These are phyloP conservation scores for Xylariaceae sp. DNA, from an alignment of 2,329 filamentous ascomycete species.

Conservation along the genomic window DNA sequence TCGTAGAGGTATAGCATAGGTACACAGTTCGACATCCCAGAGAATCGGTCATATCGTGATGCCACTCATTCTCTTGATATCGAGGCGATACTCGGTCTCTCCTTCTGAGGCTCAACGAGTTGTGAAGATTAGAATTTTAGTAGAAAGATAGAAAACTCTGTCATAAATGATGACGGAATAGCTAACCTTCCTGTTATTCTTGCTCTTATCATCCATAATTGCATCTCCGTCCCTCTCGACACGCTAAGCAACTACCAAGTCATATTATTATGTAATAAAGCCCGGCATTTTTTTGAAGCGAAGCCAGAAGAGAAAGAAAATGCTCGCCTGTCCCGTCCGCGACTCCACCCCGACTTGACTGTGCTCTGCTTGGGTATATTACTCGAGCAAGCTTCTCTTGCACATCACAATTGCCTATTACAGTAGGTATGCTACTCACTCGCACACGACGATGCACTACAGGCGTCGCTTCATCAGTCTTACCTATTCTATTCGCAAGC, in stretches of 20 bases:
- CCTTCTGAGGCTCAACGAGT: no score
- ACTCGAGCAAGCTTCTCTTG: constrained; percentile 3
- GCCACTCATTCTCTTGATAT: no score
- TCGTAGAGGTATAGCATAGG: no score
- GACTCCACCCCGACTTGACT: constrained; percentile 1
- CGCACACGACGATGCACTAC: neutral
- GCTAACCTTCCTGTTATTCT: no score
- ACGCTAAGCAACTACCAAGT: no score
- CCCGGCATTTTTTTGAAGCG: neutral
- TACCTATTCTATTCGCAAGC: constrained; percentile 18
- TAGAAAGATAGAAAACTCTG: neutral
- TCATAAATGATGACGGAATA: neutral
- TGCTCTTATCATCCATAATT: no score
- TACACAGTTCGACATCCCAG: no score
- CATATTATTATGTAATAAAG: neutral
- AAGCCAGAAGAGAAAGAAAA: no score
- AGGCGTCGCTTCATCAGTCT: constrained; percentile 26
- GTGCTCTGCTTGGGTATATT: neutral
- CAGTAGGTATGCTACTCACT: neutral
- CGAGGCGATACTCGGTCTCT: no score
- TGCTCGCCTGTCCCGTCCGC: neutral
- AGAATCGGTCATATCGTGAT: no score
- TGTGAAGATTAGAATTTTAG: neutral
- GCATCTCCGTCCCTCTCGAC: no score
- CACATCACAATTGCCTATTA: neutral